These are phyloP conservation scores for Coemansia javaensis DNA, from an alignment of 192 early-diverging fungal genomes.

Conservation along the genomic window DNA sequence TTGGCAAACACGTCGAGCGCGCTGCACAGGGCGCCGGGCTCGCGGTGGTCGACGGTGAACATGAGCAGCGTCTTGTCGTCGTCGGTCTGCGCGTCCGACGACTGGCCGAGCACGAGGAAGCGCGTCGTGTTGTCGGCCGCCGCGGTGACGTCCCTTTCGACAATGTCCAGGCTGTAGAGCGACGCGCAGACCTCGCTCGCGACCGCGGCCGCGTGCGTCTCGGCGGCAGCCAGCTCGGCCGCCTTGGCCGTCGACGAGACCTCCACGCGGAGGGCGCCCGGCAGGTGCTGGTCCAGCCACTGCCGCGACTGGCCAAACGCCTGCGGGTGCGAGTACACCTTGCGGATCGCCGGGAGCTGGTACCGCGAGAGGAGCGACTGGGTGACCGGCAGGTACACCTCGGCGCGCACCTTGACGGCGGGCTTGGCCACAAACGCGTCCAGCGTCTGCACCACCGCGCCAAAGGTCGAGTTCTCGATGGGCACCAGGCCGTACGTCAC, in stretches of 20 bases:
- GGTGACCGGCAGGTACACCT: conserved; percentile 76
- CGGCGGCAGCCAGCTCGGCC: conserved; percentile 77
- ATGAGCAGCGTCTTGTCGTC: conserved; percentile 75
- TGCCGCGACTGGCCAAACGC: conserved; percentile 75
- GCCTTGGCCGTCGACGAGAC: conserved; percentile 82
- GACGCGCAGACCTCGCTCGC: conserved; percentile 73
- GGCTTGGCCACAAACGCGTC: conserved; percentile 66
- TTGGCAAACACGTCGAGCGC: conserved; percentile 80
- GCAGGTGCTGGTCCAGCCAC: conserved; percentile 71
- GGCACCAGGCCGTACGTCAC: conserved; percentile 89
- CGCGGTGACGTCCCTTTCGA: conserved; percentile 77
- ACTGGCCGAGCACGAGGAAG: conserved; percentile 82
- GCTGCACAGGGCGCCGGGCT: conserved; percentile 82
- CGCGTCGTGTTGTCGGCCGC: conserved; percentile 81
- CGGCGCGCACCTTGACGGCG: conserved; percentile 63
- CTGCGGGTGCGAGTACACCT: conserved; percentile 74
- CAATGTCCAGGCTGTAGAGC: conserved; percentile 73
- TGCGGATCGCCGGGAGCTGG: conserved; percentile 60
- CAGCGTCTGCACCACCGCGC: conserved; percentile 78
- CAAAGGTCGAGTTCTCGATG: conserved; percentile 91
- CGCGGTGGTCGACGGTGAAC: conserved; percentile 89
- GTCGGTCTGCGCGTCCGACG: conserved; percentile 59
- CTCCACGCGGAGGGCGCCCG: conserved; percentile 63
- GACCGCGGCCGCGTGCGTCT: conserved; percentile 75
- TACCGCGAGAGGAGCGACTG: conserved; percentile 75